Base-by-base conservation (phyloP, 345 rosid genomes). In the Psidium guajava region DNA sequence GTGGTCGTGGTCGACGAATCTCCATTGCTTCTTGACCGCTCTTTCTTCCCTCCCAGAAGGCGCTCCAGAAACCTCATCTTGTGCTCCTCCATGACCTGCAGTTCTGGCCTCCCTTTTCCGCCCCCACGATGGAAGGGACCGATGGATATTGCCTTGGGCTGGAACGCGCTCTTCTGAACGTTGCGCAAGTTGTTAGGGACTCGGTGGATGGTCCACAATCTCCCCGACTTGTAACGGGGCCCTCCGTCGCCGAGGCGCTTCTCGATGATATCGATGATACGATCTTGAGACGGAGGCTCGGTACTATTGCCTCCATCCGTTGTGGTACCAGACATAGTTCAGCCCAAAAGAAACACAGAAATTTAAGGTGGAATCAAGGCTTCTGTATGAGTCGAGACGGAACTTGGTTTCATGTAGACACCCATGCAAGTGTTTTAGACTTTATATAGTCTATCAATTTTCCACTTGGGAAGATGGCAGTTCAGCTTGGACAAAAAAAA, bases 61-160 rank as follows among this genome's bases (percentile, higher is more conserved):
- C 88, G 58, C 42, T 44, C 21, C 69, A 86, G 80, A 51, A n/a
- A 83, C n/a, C 88, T 73, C 88, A 83, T 73, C 80, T 86, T 86
- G 83, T 86, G 88, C 82, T 83, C 80, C n/a, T 83, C 88, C 88
- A 86, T 86, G 8, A 27, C 85, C 58, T 50, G 56, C n/a, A 47
- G 50, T 47, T 47, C 50, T 10, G 54, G 22, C 73, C 27, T 51
- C 47, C 36, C 51, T 14, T 59, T 16, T 27, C 73, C 6, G 13
- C 64, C 55, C 25, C 54, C 6, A 22, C 28, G 40, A 40, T 86
- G 59, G 75, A 82, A 51, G 52, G 84, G 87, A 7, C 87, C 87
- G 16, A 86, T 59, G 20, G 87, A 86, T 28, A 86, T 25, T 6
- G 53, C 32, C 15, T 52, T 59, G 8, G 8, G 84, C 12, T 21